Evolutionary conservation across 306 rosid genomes (phyloP).

Genomic region (Castanea mollissima): DNA sequence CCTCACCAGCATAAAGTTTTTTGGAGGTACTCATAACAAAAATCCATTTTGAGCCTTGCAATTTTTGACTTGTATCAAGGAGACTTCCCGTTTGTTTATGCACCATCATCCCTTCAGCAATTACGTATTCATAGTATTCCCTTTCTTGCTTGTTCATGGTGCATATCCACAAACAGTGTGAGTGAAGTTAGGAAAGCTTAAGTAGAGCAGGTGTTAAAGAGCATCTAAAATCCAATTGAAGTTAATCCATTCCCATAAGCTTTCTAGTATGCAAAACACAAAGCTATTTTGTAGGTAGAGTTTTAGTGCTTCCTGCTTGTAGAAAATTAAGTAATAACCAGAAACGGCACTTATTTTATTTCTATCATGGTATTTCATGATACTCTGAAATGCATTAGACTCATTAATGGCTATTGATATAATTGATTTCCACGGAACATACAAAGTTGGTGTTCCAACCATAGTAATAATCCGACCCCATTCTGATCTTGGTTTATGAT

Average conservation of each 20-base stretch:
- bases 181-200: background rate
- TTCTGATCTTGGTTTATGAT: background rate
- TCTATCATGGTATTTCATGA: background rate
- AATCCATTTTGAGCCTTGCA: constrained; percentile 36
- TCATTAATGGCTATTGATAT: background rate
- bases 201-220: background rate
- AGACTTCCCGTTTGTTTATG: constrained; percentile 27
- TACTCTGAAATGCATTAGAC: background rate
- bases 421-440: background rate
- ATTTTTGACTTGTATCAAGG: constrained; percentile 34
- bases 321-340: background rate
- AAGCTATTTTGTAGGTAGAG: background rate
- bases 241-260: background rate
- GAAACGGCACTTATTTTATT: background rate
- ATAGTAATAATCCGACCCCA: background rate
- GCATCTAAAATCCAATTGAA: background rate
- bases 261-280: background rate
- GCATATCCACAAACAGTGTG: background rate
- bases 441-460: background rate
- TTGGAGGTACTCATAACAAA: constrained; percentile 37
- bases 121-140: constrained; percentile 30
- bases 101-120: constrained; percentile 33
- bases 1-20: constrained; percentile 36
- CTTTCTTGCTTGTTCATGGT: constrained; percentile 39
- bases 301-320: background rate